Conservation (phyloP, 2,329 filamentous ascomycete species). For the Eutypa lata region DNA sequence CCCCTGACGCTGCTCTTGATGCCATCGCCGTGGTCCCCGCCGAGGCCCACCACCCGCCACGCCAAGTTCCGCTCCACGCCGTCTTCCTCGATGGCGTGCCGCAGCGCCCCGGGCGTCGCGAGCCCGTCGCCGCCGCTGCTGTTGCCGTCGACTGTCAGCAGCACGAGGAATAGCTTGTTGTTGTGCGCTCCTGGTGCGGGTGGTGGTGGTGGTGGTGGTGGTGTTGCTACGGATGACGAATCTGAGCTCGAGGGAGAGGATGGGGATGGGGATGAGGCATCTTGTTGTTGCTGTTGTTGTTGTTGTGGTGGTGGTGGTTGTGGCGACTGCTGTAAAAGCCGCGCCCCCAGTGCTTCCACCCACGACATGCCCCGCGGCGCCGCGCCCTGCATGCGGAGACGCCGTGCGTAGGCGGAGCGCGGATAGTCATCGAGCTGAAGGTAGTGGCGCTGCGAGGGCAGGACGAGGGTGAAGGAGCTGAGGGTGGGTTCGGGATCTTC, state of each 20-base stretch:
- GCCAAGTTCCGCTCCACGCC: conserved; percentile 37
- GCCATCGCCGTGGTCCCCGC: conserved; percentile 1
- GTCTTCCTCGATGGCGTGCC: conserved; percentile 38
- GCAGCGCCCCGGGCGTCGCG: conserved; percentile 27
- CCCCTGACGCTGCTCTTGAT: not conserved
- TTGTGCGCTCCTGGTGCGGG: too few relatives aligned
- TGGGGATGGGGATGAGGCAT: too few relatives aligned
- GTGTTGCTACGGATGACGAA: not conserved
- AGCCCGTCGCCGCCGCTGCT: conserved; percentile 12
- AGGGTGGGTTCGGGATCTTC: conserved; percentile 18
- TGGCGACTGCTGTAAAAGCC: too few relatives aligned
- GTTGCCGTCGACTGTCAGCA: not conserved
- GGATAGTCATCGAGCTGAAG: conserved; percentile 8
- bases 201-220: not conserved
- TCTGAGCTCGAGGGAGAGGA: not conserved
- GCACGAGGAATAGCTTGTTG: not conserved
- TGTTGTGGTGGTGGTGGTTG: too few relatives aligned
- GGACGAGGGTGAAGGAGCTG: conserved; percentile 30
- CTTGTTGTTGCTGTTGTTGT: too few relatives aligned
- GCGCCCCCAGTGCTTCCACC: not conserved
- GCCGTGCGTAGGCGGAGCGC: conserved; percentile 3
- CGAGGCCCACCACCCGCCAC: conserved; percentile 31
- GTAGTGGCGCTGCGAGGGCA: conserved; percentile 22
- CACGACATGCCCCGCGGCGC: not conserved
- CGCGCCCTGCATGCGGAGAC: not conserved